Conservation (phyloP, 768 basidiomycete species). For the Pleurotus tuoliensis region DNA sequence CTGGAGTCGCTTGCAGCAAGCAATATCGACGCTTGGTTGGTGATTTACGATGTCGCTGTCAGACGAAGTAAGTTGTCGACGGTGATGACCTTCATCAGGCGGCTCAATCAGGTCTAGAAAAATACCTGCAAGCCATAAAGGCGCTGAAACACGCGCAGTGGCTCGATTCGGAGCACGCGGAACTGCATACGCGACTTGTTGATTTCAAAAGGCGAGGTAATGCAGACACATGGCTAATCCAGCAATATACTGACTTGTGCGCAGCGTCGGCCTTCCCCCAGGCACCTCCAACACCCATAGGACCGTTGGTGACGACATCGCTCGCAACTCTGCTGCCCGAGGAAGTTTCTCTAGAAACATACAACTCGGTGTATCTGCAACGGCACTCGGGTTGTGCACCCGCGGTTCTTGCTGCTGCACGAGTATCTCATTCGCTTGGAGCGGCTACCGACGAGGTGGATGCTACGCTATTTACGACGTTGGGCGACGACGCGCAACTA, state of each 20-base stretch:
- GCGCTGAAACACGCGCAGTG: conserved; percentile 57
- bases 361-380: conserved; percentile 77
- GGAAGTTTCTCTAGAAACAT: conserved; percentile 55
- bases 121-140: conserved; percentile 72
- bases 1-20: conserved; percentile 48
- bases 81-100: neutral
- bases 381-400: conserved; percentile 43
- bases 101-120: conserved; percentile 45
- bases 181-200: conserved; percentile 67
- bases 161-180: conserved; percentile 54
- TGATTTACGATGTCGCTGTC: conserved; percentile 76
- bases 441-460: conserved; percentile 59
- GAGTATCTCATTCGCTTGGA: conserved; percentile 44
- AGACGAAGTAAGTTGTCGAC: conserved; percentile 61
- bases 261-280: conserved; percentile 44
- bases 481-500: conserved; percentile 39
- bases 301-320: conserved; percentile 43
- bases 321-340: conserved; percentile 52
- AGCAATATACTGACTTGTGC: neutral
- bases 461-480: conserved; percentile 44
- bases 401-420: conserved; percentile 63
- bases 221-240: too few species aligned
- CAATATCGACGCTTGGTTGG: conserved; percentile 69
- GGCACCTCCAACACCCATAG: conserved; percentile 40
- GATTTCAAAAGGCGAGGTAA: conserved; percentile 58